Evolutionary conservation across 2,329 filamentous ascomycete species (phyloP), one percentile per base, ranked within the genome.

Genomic region (Grosmannia serpens): DNA sequence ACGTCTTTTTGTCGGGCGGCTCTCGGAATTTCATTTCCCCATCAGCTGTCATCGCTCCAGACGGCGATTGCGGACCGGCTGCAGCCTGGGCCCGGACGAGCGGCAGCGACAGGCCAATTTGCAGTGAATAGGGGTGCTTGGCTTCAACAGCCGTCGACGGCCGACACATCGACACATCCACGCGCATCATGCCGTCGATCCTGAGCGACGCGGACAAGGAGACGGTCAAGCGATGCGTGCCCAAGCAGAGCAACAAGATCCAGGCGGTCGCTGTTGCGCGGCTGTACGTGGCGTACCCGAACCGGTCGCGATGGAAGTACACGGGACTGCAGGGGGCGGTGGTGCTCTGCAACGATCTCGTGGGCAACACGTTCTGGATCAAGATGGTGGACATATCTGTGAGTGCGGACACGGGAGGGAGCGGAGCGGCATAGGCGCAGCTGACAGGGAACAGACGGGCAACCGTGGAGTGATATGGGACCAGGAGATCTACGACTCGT

Each of bases 321-420:
- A 96, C 92, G 0, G 94, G 92, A 17, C 75, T 97, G 52, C 94
- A 97, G 71, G 94, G 94, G 57, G 94, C 94, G 55, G 83, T 86
- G 41, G 92, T 96, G 57, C 83, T 99, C 63, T 88, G 90, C 65
- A 95, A 97, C 71, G 94, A 99, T 70, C 75, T 95, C 46, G 91
- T 97, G 31, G 94, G 94, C 64, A 87, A 96, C 71, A 96, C 94
- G 1, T 95, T 91, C 74, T 99, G 92, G 90, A 77, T 99, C 65
- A 99, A 99, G 77, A 78, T 99, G 75, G 94, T 99, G 56, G 94
- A 99, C 71, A 85, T 99, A 59, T 96, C 91, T 70, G 91, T 95
- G 79, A 69, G 86, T 59, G 10, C 29, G n/a, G 6, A 5, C 9
- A 22, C 11, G 20, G 44, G 3, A 9, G 20, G 6, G 20, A 24